These are phyloP conservation scores for Pythium biforme DNA, from an alignment of 352 stramenopile genomes.

Conservation along the genomic window DNA sequence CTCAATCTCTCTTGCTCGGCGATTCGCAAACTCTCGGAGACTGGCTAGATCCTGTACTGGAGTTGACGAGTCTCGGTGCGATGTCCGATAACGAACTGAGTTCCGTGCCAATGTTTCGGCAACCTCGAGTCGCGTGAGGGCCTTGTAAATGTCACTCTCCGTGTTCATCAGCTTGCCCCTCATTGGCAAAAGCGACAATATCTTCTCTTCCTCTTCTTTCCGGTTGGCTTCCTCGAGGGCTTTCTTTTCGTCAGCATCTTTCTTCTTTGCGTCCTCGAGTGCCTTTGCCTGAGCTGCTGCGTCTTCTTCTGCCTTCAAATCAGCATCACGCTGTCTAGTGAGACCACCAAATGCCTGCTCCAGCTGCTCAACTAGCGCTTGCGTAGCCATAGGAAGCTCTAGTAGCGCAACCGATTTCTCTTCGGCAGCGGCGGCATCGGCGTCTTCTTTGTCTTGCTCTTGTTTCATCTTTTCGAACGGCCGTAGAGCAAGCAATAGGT, in stretches of 20 bases:
- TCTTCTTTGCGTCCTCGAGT: slow-evolving; percentile 40
- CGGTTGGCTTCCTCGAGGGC: slow-evolving; percentile 28
- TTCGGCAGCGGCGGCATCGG: slow-evolving; percentile 6
- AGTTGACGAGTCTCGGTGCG: not conserved
- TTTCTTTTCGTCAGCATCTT: slow-evolving; percentile 40
- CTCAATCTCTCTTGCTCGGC: slow-evolving; percentile 39
- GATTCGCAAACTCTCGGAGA: slow-evolving; percentile 25
- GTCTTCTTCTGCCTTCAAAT: slow-evolving; percentile 25
- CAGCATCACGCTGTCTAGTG: slow-evolving; percentile 13
- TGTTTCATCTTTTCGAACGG: slow-evolving; percentile 44
- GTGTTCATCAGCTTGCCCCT: slow-evolving; percentile 42
- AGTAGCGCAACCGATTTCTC: not conserved
- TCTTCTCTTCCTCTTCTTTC: slow-evolving; percentile 40
- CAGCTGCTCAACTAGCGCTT: slow-evolving; percentile 15
- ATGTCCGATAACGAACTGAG: not conserved
- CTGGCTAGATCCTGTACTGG: slow-evolving; percentile 20
- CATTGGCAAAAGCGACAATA: slow-evolving; percentile 46
- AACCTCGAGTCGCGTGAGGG: slow-evolving; percentile 39
- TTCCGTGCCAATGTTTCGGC: slow-evolving; percentile 16
- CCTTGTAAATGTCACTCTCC: slow-evolving; percentile 44
- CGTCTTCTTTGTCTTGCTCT: slow-evolving; percentile 34
- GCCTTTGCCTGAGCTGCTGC: slow-evolving; percentile 30
- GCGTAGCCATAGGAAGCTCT: slow-evolving; percentile 19
- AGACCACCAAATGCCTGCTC: slow-evolving; percentile 18
- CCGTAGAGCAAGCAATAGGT: slow-evolving; percentile 44